Evolutionary conservation across 805 yeast genomes (phyloP).

Genomic region (Kurtzmaniella fragi): DNA sequence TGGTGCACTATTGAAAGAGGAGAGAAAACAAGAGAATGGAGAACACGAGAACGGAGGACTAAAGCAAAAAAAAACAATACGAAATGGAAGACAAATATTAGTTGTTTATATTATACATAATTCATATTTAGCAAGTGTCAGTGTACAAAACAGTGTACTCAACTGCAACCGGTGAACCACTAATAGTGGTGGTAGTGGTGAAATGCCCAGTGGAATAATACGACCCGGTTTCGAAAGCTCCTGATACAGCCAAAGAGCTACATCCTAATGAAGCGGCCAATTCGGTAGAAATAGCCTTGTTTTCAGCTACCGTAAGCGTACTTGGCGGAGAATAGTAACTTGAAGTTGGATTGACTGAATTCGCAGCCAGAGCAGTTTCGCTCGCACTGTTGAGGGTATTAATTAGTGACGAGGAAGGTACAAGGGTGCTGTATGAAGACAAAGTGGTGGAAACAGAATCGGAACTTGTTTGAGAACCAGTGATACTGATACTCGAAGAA

Average conservation of each 20-base stretch:
- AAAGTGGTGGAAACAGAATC: slow-evolving; percentile 3
- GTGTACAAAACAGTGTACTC: slow-evolving; percentile 20
- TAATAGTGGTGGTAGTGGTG: slow-evolving; percentile 14
- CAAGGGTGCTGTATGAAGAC: no score
- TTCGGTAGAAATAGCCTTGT: slow-evolving; percentile 5
- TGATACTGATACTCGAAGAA: not conserved
- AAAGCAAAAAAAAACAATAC: no score
- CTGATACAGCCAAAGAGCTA: slow-evolving; percentile 5
- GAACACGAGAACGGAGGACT: no score
- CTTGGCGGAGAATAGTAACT: slow-evolving; percentile 2
- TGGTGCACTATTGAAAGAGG: no score
- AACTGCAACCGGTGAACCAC: slow-evolving; percentile 18
- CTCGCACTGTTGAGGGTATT: no score
- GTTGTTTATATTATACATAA: not conserved
- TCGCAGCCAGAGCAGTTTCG: no score
- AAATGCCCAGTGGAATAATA: slow-evolving; percentile 4
- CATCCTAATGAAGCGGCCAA: slow-evolving; percentile 4
- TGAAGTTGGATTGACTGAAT: no score
- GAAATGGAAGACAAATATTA: no score
- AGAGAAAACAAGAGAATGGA: no score
- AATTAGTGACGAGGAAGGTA: no score
- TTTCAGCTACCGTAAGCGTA: no score
- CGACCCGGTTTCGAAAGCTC: slow-evolving; percentile 1
- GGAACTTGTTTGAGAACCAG: slow-evolving; percentile 1
- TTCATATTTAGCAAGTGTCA: slow-evolving; percentile 11